Percentiles rank a stretch among this genome's conserved stretches.
Conservation (phyloP, 2,329 filamentous ascomycete species). For the Cladosporium oxysporum region DNA sequence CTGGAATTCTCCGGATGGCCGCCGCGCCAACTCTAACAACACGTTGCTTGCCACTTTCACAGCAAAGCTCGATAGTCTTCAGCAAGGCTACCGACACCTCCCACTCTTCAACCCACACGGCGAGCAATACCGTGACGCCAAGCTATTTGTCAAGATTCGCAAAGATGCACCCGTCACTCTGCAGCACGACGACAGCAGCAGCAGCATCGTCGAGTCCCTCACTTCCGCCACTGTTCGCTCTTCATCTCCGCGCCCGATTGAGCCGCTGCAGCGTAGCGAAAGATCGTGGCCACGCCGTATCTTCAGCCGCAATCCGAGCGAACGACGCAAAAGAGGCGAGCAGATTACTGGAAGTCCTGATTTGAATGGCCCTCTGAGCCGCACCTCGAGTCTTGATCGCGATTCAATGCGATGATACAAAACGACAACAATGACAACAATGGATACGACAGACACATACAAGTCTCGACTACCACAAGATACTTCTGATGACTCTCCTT, state of each 20-base stretch:
- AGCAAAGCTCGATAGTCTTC: conserved; percentile 84
- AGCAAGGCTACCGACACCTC: conserved; percentile 89
- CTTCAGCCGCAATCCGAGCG: conserved; percentile 47
- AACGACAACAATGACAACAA: background rate
- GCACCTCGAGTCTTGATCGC: conserved; percentile 39
- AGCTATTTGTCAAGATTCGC: conserved; percentile 85
- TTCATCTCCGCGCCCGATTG: conserved; percentile 34
- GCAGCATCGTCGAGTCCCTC: conserved; percentile 29
- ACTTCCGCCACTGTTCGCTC: conserved; percentile 4
- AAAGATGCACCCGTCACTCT: conserved; percentile 48
- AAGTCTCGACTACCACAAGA: background rate
- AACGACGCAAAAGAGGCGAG: conserved; percentile 39
- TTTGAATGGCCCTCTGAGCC: conserved; percentile 31
- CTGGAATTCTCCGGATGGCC: conserved; percentile 78
- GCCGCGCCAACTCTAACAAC: conserved; percentile 62
- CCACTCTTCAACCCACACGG: conserved; percentile 86
- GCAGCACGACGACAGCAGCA: conserved; percentile 32
- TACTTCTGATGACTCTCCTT: conserved; percentile 14
- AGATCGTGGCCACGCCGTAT: conserved; percentile 45
- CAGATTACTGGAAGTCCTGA: conserved; percentile 24
- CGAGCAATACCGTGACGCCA: conserved; percentile 92
- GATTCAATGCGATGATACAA: conserved; percentile 28
- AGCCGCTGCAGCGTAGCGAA: conserved; percentile 30
- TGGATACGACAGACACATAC: background rate
- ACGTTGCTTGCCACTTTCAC: conserved; percentile 81